A percentile compares a stretch with the other conserved stretches of the same genome.
Conservation (phyloP, 192 early-diverging fungal species). For the Gaertneriomyces semiglobifer region DNA sequence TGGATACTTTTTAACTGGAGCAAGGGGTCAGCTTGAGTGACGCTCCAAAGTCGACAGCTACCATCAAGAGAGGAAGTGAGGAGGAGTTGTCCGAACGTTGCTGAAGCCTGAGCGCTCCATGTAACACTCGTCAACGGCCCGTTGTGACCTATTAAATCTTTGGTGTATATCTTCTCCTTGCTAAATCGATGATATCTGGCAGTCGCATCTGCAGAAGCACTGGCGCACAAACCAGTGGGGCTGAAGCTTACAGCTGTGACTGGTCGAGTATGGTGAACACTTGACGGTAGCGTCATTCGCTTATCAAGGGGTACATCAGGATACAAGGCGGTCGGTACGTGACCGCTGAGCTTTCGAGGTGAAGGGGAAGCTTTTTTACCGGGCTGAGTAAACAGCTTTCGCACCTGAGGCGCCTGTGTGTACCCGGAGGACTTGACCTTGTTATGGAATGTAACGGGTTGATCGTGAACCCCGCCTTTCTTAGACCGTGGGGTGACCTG, state of each 20-base stretch:
- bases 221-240: constrained; percentile 20
- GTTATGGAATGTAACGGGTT: constrained; percentile 44
- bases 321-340: too few relatives aligned
- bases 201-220: constrained; percentile 25
- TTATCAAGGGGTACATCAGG: not conserved
- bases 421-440: constrained; percentile 47
- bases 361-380: too few relatives aligned
- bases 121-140: constrained; percentile 22
- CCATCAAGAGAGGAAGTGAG: constrained; percentile 32
- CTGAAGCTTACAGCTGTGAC: constrained; percentile 29
- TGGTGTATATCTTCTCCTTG: not conserved
- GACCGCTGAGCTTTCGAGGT: too few relatives aligned
- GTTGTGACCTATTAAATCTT: constrained; percentile 26
- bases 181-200: constrained; percentile 15
- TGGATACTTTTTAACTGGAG: constrained; percentile 9
- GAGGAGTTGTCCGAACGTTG: constrained; percentile 7
- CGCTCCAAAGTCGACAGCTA: constrained; percentile 17
- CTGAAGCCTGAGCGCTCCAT: constrained; percentile 13
- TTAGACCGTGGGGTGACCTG: not conserved
- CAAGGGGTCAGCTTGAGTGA: constrained; percentile 18
- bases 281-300: not conserved
- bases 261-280: constrained; percentile 24
- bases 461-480: constrained; percentile 14
- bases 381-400: constrained; percentile 21
- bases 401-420: constrained; percentile 20